Evolutionary conservation across 2,329 filamentous ascomycete genomes (phyloP), one percentile per base, ranked within the genome.

Genomic region (Cercospora sojina): DNA sequence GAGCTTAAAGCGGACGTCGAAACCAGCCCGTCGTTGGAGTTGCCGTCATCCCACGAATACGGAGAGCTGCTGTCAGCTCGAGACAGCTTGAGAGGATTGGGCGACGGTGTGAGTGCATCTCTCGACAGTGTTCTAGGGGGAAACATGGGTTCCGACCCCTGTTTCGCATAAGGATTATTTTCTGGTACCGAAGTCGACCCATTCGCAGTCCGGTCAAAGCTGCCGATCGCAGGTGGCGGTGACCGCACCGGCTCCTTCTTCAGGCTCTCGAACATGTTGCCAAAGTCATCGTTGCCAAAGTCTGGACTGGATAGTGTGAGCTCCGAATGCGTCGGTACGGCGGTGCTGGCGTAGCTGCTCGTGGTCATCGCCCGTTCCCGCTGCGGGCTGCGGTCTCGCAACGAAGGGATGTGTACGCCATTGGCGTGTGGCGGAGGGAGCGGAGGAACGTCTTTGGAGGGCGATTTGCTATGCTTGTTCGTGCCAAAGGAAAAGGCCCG

Each of bases 401-500:
- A 43, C 10, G 23, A 31, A 29, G 51, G 43, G 23, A 49, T 55
- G 41, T 62, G 63, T 23, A 27, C 41, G 27, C 12, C 10, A 27
- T 31, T 56, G 51, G 25, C 31, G 27, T 68, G 70, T 56, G 62
- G 59, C 16, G 70, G 66, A 31, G 72, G 70, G 38, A 72, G 41
- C 23, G 71, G 68, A 38, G 72, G 67, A 23, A 65, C 38, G 49
- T 70, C 69, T 16, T 68, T 69, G 10, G 71, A 65, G 32, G 64
- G 63, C 25, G 61, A 68, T 47, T 66, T 68, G 29, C 31, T 61
- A 77, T 80, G 59, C 78, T 80, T 70, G 61, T 72, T 73, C 60
- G 73, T 73, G 29, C 83, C 84, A 69, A 86, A 86, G 0, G 84
- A 86, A 70, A 86, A 83, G 1, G 84, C 84, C 66, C 84, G 78